A percentile compares a stretch with the other conserved stretches of the same genome.
These are phyloP conservation scores for Didymosphaeria variabile DNA, from an alignment of 2,329 filamentous ascomycete genomes.

Conservation along the genomic window DNA sequence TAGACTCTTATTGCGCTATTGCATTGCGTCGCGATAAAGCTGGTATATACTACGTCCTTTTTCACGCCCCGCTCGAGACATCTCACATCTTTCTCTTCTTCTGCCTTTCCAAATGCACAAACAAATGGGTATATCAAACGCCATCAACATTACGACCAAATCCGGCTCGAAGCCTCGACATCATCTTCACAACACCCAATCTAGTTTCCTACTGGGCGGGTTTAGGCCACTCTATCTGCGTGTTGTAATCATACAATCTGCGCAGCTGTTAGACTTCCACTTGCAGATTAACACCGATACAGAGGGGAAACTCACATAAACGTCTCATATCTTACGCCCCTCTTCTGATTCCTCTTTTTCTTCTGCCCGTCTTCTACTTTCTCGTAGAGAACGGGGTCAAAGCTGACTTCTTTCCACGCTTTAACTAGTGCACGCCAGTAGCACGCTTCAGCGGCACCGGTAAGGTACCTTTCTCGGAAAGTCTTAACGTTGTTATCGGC, in stretches of 20 bases:
- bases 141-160: conserved; percentile 1
- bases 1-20: too few species aligned
- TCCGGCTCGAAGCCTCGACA: not conserved
- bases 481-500: conserved; percentile 42
- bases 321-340: conserved; percentile 43
- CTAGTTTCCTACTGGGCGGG: conserved; percentile 9
- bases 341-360: conserved; percentile 32
- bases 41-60: too few species aligned
- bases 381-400: conserved; percentile 38
- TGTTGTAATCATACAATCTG: conserved; percentile 26
- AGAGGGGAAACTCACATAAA: conserved; percentile 36
- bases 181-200: not conserved
- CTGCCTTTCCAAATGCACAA: not conserved
- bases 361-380: conserved; percentile 30
- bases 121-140: conserved; percentile 10
- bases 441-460: conserved; percentile 43
- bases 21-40: too few species aligned
- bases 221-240: conserved; percentile 28
- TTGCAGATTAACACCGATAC: not conserved
- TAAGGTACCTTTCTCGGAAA: conserved; percentile 45
- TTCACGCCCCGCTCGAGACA: too few species aligned
- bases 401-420: conserved; percentile 37
- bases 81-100: too few species aligned
- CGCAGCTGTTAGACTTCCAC: conserved; percentile 2
- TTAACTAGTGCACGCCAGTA: conserved; percentile 41